Conservation (phyloP, 805 yeast genomes). For the Candida alai region DNA sequence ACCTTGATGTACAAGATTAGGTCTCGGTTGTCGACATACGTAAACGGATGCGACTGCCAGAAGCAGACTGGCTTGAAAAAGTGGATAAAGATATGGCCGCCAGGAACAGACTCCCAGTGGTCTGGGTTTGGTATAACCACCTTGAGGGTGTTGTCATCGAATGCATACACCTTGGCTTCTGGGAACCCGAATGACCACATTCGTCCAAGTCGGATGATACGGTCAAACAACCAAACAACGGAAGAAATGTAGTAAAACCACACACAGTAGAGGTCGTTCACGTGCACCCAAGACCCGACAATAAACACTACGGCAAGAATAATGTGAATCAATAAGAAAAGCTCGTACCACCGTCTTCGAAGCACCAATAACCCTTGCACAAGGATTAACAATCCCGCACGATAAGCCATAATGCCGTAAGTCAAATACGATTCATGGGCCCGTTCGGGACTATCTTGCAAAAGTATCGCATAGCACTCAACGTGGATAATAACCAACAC, state of each 20-base stretch:
- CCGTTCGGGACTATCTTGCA: too few relatives aligned
- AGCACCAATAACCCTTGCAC: conserved; percentile 44
- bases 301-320: conserved; percentile 47
- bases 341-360: conserved; percentile 46
- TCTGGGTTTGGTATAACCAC: conserved; percentile 49
- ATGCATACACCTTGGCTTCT: conserved; percentile 40
- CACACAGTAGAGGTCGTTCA: conserved; percentile 35
- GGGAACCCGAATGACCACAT: conserved; percentile 59
- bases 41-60: conserved; percentile 71
- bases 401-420: conserved; percentile 26
- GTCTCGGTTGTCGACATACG: conserved; percentile 27
- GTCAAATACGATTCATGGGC: conserved; percentile 14
- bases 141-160: conserved; percentile 45
- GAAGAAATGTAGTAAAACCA: conserved; percentile 48
- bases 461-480: conserved; percentile 11
- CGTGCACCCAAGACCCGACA: conserved; percentile 48
- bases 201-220: conserved; percentile 53
- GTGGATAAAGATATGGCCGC: conserved; percentile 60
- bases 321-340: conserved; percentile 57
- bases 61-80: conserved; percentile 42
- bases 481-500: conserved; percentile 27
- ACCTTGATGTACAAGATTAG: conserved; percentile 31
- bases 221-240: conserved; percentile 70
- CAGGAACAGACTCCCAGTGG: conserved; percentile 54
- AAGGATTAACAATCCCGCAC: conserved; percentile 38